A percentile compares a stretch with the other conserved stretches of the same genome.
phyloP scores from a whole-genome alignment of 441 rosid genomes.

The Rhodomyrtus psidioides region DNA sequence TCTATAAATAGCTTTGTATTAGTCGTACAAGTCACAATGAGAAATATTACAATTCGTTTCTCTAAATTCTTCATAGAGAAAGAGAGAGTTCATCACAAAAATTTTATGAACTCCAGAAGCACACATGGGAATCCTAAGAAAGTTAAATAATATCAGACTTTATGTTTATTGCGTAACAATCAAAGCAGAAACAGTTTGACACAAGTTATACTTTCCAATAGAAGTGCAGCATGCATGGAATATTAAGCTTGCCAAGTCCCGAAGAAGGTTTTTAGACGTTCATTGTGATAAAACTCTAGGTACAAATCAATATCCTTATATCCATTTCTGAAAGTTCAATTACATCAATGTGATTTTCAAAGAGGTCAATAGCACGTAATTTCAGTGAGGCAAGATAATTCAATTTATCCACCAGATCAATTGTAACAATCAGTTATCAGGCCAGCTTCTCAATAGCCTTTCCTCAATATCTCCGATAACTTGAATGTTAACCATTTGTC shows the following conservation, averaged over 20 bases:
- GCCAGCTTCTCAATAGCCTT: background rate
- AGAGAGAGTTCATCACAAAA: background rate
- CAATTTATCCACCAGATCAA: background rate
- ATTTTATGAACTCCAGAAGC: background rate
- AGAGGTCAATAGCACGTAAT: background rate
- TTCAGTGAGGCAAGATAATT: background rate
- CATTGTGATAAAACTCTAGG: background rate
- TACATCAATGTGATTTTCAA: background rate
- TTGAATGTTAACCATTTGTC: background rate
- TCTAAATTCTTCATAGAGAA: no score
- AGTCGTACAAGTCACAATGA: no score
- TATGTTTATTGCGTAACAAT: background rate
- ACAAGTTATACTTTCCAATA: background rate
- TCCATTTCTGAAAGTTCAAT: background rate
- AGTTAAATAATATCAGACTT: background rate
- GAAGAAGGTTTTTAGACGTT: background rate
- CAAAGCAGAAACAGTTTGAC: background rate
- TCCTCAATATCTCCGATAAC: background rate
- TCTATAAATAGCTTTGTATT: no score
- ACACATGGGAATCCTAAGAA: background rate
- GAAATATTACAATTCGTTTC: no score
- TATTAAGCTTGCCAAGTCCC: background rate
- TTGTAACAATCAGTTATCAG: background rate
- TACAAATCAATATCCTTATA: background rate
- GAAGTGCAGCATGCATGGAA: background rate